phyloP scores from a whole-genome alignment of 768 basidiomycete species.

The Mycena capillaripes region DNA sequence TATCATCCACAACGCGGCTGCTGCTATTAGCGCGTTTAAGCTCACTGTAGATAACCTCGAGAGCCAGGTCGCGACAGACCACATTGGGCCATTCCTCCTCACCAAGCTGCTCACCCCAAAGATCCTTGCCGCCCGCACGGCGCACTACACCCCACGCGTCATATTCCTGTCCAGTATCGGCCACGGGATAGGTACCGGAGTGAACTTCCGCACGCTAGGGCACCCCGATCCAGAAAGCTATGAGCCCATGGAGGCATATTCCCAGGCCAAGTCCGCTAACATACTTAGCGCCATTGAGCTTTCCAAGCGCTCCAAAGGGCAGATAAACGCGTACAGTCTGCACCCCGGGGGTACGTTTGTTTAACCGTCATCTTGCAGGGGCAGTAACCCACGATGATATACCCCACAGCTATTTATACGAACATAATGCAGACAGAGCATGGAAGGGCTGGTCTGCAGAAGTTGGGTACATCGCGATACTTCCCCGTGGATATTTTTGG shows the following conservation, averaged over 20 bases:
- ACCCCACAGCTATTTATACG: conserved; percentile 11
- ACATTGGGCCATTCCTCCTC: conserved; percentile 17
- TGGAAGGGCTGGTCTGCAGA: not conserved
- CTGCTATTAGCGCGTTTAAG: not conserved
- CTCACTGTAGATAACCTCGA: conserved; percentile 19
- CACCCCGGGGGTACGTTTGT: conserved; percentile 24
- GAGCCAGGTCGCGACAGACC: conserved; percentile 6
- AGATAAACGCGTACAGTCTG: conserved; percentile 20
- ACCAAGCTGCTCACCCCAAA: conserved; percentile 7
- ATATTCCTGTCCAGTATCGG: conserved; percentile 7
- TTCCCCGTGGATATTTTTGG: too few species aligned
- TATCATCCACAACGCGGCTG: conserved; percentile 19
- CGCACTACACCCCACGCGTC: conserved; percentile 9
- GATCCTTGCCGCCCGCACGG: not conserved
- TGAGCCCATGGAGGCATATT: not conserved
- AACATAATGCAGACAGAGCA: not conserved
- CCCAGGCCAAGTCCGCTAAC: conserved; percentile 25
- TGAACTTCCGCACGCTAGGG: conserved; percentile 6
- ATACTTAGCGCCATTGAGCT: conserved; percentile 24
- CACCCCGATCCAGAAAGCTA: not conserved
- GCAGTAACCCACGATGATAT: too few species aligned
- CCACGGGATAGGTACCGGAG: not conserved
- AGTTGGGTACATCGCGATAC: not conserved
- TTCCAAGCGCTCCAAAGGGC: not conserved
- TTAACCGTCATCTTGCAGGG: not conserved